phyloP scores from a whole-genome alignment of 1,284 basidiomycete genomes.

The Trametes sp. region DNA sequence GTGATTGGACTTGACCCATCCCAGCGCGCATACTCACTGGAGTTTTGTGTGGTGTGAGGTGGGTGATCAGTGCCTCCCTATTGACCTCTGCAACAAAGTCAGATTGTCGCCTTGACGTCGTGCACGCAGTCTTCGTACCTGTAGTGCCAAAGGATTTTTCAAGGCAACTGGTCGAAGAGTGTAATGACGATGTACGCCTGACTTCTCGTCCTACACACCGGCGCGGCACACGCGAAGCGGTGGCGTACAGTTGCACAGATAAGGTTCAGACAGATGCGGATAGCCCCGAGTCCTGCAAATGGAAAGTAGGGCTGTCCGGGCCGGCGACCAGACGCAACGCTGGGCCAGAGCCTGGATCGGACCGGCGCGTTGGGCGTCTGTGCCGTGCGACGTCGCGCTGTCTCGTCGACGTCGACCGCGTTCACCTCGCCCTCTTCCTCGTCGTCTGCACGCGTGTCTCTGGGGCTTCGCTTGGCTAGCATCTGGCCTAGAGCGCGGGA shows the following conservation, averaged over 20 bases:
- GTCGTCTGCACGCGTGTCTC: background rate
- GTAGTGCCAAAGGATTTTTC: slow-evolving; percentile 88
- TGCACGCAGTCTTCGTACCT: slow-evolving; percentile 37
- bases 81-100: slow-evolving; percentile 71
- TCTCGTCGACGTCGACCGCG: background rate
- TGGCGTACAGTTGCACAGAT: slow-evolving; percentile 42
- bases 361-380: slow-evolving; percentile 7
- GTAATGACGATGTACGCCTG: slow-evolving; percentile 16
- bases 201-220: slow-evolving; percentile 5
- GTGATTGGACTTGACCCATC: slow-evolving; percentile 30
- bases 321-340: background rate
- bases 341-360: slow-evolving; percentile 18
- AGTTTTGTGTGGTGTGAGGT: slow-evolving; percentile 21
- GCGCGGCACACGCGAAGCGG: slow-evolving; percentile 12
- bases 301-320: background rate
- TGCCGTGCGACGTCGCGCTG: background rate
- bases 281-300: slow-evolving; percentile 5
- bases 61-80: slow-evolving; percentile 74
- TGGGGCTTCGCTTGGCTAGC: background rate
- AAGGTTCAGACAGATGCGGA: slow-evolving; percentile 35
- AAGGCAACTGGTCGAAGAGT: slow-evolving; percentile 61
- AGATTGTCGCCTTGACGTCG: background rate
- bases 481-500: background rate
- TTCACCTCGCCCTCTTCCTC: background rate
- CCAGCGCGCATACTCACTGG: slow-evolving; percentile 28